phyloP scores from a whole-genome alignment of 2,329 filamentous ascomycete genomes.

The Stemphylium vesicarium region DNA sequence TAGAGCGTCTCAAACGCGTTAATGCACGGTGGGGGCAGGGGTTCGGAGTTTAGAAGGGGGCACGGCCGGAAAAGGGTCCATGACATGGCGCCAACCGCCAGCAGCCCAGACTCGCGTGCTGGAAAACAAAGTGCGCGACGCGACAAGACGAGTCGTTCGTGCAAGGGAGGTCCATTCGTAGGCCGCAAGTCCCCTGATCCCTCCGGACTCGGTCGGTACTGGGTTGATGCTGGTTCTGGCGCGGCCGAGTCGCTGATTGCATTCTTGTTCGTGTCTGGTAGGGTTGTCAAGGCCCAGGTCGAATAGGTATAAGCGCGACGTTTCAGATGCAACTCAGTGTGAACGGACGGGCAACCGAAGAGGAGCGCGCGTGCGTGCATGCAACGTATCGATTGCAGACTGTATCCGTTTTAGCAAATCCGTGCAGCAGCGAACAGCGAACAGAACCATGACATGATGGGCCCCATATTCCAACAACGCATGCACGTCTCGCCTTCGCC shows the following conservation, averaged over 20 bases:
- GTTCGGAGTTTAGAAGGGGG: not conserved
- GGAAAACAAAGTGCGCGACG: not conserved
- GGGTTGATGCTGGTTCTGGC: not conserved
- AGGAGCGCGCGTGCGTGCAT: slow-evolving; percentile 16
- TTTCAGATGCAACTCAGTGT: slow-evolving; percentile 19
- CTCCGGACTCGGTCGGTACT: not conserved
- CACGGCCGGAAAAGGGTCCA: slow-evolving; percentile 4
- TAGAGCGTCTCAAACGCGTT: slow-evolving; percentile 8
- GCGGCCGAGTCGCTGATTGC: not conserved
- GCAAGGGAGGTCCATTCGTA: not conserved
- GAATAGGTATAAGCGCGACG: slow-evolving; percentile 9
- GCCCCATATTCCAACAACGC: slow-evolving; percentile 9
- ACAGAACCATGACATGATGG: slow-evolving; percentile 3
- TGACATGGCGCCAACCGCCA: slow-evolving; percentile 4
- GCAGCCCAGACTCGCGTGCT: not conserved
- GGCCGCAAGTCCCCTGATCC: no score
- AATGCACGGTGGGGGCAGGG: slow-evolving; percentile 11
- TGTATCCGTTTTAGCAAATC: slow-evolving; percentile 14
- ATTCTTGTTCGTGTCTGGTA: not conserved
- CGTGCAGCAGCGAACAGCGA: slow-evolving; percentile 11
- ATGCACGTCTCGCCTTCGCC: not conserved
- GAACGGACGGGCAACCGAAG: slow-evolving; percentile 12
- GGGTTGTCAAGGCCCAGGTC: slow-evolving; percentile 1
- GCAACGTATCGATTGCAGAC: slow-evolving; percentile 22
- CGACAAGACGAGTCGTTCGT: not conserved